Conservation (phyloP, 768 basidiomycete genomes). For the Collybia nuda region DNA sequence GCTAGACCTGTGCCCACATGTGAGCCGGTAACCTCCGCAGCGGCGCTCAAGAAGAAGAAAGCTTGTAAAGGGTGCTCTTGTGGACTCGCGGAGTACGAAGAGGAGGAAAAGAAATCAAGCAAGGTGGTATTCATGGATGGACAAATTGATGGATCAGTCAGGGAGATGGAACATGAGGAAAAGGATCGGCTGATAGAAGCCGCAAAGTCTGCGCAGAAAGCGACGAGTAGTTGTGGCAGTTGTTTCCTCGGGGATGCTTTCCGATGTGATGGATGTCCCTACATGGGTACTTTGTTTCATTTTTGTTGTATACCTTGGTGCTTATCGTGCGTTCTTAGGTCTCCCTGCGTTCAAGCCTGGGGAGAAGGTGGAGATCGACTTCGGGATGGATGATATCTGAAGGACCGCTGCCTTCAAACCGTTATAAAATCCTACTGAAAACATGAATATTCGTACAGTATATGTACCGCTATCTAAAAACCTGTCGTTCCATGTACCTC, state of each 20-base stretch:
- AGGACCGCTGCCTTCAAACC: no score
- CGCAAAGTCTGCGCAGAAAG: constrained; percentile 75
- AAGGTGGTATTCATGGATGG: constrained; percentile 74
- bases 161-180: constrained; percentile 58
- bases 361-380: constrained; percentile 92
- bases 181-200: constrained; percentile 65
- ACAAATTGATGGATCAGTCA: constrained; percentile 54
- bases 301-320: constrained; percentile 1
- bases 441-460: no score
- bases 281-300: constrained; percentile 72
- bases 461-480: no score
- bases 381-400: constrained; percentile 88
- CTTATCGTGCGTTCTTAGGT: constrained; percentile 47
- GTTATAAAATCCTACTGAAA: not conserved
- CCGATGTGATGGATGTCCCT: constrained; percentile 94
- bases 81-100: constrained; percentile 92
- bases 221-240: constrained; percentile 95
- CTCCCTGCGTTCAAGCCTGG: constrained; percentile 98
- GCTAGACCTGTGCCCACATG: constrained; percentile 75
- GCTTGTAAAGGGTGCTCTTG: constrained; percentile 98
- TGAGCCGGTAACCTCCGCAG: constrained; percentile 52
- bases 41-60: constrained; percentile 70
- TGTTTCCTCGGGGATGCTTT: constrained; percentile 99
- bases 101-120: constrained; percentile 64
- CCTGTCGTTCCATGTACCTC: no score